phyloP scores from a whole-genome alignment of 768 basidiomycete species.

The Cyclocybe cylindracea region DNA sequence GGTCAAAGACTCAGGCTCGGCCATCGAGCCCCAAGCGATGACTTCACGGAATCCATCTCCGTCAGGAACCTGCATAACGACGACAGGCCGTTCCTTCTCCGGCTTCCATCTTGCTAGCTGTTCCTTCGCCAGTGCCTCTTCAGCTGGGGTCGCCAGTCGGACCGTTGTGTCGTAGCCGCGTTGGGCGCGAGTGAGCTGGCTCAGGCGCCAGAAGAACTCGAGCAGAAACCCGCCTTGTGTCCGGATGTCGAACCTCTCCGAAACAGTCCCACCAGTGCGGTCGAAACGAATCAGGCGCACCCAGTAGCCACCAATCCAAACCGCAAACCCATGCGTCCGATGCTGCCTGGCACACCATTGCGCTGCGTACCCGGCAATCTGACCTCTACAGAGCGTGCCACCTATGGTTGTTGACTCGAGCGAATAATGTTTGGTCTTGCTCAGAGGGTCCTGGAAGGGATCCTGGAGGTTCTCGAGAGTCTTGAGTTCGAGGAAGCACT shows the following conservation, averaged over 20 bases:
- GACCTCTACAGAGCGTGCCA: conserved; percentile 15
- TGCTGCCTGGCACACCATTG: conserved; percentile 22
- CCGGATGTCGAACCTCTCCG: background rate
- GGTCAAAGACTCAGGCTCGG: conserved; percentile 15
- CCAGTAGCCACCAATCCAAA: background rate
- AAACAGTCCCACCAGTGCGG: conserved; percentile 2
- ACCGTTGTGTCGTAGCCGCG: conserved; percentile 31
- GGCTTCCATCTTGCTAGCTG: conserved; percentile 6
- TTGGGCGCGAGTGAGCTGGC: conserved; percentile 4
- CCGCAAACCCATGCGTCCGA: background rate
- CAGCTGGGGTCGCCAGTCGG: conserved; percentile 4
- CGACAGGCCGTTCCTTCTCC: conserved; percentile 4
- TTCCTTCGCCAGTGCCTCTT: conserved; percentile 6
- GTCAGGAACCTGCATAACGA: conserved; percentile 11
- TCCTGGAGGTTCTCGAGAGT: background rate
- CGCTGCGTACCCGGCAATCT: conserved; percentile 20
- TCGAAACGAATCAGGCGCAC: conserved; percentile 5
- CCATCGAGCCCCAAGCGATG: conserved; percentile 12
- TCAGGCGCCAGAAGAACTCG: conserved; percentile 27
- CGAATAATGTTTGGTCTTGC: background rate
- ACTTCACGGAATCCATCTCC: conserved; percentile 16
- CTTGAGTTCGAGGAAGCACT: conserved; percentile 18
- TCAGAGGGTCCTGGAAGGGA: conserved; percentile 8
- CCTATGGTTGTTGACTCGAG: conserved; percentile 3
- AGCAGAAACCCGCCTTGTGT: background rate